Evolutionary conservation across 306 rosid species (phyloP), one percentile per base, ranked within the genome.

Genomic region (Urtica urens): DNA sequence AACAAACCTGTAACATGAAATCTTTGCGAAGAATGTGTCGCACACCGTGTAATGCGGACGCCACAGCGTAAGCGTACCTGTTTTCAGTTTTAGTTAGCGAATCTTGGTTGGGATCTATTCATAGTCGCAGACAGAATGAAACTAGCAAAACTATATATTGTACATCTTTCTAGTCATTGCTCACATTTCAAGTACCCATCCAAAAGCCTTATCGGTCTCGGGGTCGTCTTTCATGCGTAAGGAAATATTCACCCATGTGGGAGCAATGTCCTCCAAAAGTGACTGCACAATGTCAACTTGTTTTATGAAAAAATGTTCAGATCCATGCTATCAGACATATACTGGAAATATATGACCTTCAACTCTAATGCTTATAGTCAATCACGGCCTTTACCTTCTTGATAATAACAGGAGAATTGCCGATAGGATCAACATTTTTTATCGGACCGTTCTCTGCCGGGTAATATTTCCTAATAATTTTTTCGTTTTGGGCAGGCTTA

Each of bases 121-220:
- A 60, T 55, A 17, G 24, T 25, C 38, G 35, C 45, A 16, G 10
- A 35, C 40, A 35, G 0, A 2, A 35, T 31, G 13, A 31, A 7
- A 7, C 13, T 31, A 8, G 13, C 13, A 13, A 13, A 7, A 31
- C 13, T 31, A 7, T 13, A 31, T 31, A 31, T 7, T 31, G 37
- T 1, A 31, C 2, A 31, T 31, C 13, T 7, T 1, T 31, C 37
- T 31, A 31, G 7, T 31, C 13, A 31, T 31, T 61, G 71, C 96
- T 83, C 55, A 87, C 96, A 87, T 87, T 73, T 87, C 94, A 63
- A 82, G 96, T 71, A 83, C 96, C 96, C 94, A 87, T 66, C 96
- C 96, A 38, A 87, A 87, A 64, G 84, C 68, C 78, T 87, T 80
- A 69, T 87, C 96, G 0, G 96, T 78, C 64, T 73, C 79, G 2